Evolutionary conservation across 1,284 basidiomycete species (phyloP).

Genomic region (Phlebopus sp.): DNA sequence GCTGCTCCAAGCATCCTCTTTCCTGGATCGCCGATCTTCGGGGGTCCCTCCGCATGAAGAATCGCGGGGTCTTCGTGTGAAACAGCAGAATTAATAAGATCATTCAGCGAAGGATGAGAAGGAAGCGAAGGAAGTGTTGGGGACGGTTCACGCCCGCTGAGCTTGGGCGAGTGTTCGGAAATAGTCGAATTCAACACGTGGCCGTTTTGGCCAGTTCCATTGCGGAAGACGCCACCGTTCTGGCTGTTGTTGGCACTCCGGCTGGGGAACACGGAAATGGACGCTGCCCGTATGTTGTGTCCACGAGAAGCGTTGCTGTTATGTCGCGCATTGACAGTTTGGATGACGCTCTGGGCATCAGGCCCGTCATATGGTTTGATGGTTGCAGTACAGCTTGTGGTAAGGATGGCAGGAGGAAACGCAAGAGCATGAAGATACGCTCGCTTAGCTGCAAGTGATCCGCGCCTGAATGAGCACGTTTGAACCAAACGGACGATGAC

Average conservation of each 20-base stretch:
- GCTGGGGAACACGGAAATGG: slow-evolving; percentile 62
- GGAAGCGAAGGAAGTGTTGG: slow-evolving; percentile 79
- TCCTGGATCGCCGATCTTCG: slow-evolving; percentile 78
- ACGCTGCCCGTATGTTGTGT: slow-evolving; percentile 66
- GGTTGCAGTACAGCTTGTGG: slow-evolving; percentile 53
- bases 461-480: background rate
- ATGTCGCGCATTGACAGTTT: slow-evolving; percentile 78
- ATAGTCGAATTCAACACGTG: slow-evolving; percentile 44
- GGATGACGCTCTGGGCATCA: slow-evolving; percentile 88
- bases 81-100: slow-evolving; percentile 66
- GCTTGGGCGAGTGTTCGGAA: slow-evolving; percentile 46
- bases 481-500: slow-evolving; percentile 31
- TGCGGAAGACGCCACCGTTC: slow-evolving; percentile 38
- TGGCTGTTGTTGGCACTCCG: slow-evolving; percentile 41
- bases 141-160: slow-evolving; percentile 59
- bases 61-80: slow-evolving; percentile 66
- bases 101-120: slow-evolving; percentile 76
- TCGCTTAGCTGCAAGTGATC: slow-evolving; percentile 67
- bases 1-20: slow-evolving; percentile 83
- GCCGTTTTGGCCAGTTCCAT: slow-evolving; percentile 31
- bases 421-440: slow-evolving; percentile 90
- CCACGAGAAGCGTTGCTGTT: slow-evolving; percentile 58
- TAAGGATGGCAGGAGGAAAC: slow-evolving; percentile 73
- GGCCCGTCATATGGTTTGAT: slow-evolving; percentile 93
- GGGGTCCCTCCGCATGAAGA: slow-evolving; percentile 39